phyloP scores from a whole-genome alignment of 805 yeast species.

The Starmerella asiatica region DNA sequence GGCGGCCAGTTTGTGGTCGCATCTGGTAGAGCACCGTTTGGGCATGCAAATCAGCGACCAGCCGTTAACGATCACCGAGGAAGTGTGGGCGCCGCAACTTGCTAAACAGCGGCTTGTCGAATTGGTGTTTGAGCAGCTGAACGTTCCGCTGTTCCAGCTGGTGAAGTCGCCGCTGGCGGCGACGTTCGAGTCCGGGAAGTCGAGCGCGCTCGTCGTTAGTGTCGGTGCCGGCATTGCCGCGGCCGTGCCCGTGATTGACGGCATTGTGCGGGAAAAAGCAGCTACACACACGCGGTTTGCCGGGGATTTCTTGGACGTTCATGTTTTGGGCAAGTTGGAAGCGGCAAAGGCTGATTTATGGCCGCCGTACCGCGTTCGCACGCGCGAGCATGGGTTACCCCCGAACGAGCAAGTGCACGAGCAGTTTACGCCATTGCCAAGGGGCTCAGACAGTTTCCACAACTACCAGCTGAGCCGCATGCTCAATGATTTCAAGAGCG shows the following conservation, averaged over 20 bases:
- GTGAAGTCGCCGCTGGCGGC: slow-evolving; percentile 75
- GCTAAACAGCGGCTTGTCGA: slow-evolving; percentile 62
- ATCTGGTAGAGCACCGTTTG: slow-evolving; percentile 39
- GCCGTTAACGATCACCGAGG: slow-evolving; percentile 74
- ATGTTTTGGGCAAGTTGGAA: slow-evolving; percentile 39
- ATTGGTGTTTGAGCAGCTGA: slow-evolving; percentile 50
- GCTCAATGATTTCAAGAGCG: slow-evolving; percentile 65
- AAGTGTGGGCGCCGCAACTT: slow-evolving; percentile 62
- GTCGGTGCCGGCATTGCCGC: slow-evolving; percentile 66
- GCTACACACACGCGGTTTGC: slow-evolving; percentile 58
- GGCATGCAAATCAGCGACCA: slow-evolving; percentile 49
- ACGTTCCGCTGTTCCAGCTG: slow-evolving; percentile 69
- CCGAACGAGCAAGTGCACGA: slow-evolving; percentile 5
- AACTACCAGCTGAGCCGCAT: slow-evolving; percentile 45
- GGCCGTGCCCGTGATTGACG: slow-evolving; percentile 37
- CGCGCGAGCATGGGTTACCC: slow-evolving; percentile 22
- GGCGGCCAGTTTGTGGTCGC: slow-evolving; percentile 57
- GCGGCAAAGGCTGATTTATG: slow-evolving; percentile 26
- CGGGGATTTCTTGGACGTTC: slow-evolving; percentile 69
- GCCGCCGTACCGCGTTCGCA: slow-evolving; percentile 28
- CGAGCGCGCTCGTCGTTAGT: slow-evolving; percentile 75
- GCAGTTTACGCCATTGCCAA: slow-evolving; percentile 6
- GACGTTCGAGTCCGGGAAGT: slow-evolving; percentile 76
- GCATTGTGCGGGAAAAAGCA: slow-evolving; percentile 29
- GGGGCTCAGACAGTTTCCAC: slow-evolving; percentile 32